These are phyloP conservation scores for Wickerhamia fluorescens DNA, from an alignment of 805 yeast genomes.

Conservation along the genomic window DNA sequence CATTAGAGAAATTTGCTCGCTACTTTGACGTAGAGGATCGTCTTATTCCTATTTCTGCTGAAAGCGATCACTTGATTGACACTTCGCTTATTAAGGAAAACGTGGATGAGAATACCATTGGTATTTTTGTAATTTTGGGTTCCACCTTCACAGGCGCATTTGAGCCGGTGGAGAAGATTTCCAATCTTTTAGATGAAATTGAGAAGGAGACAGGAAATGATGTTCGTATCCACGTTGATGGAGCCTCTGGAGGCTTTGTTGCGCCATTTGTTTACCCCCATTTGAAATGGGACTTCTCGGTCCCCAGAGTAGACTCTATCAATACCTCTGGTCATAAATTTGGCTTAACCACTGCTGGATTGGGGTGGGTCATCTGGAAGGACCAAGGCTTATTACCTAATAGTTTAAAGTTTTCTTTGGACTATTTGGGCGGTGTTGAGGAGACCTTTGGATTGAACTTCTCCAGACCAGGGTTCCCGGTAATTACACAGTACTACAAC, in stretches of 20 bases:
- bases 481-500: slow-evolving; percentile 80
- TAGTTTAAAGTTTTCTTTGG: slow-evolving; percentile 66
- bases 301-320: slow-evolving; percentile 73
- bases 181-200: slow-evolving; percentile 59
- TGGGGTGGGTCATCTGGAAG: slow-evolving; percentile 90
- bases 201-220: slow-evolving; percentile 59
- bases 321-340: slow-evolving; percentile 92
- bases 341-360: slow-evolving; percentile 84
- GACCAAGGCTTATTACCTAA: slow-evolving; percentile 58
- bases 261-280: slow-evolving; percentile 81
- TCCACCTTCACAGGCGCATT: slow-evolving; percentile 92
- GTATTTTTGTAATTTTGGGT: slow-evolving; percentile 81
- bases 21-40: slow-evolving; percentile 89
- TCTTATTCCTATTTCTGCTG: slow-evolving; percentile 56
- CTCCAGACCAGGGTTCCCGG: slow-evolving; percentile 90
- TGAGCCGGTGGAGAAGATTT: slow-evolving; percentile 62
- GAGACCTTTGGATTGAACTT: slow-evolving; percentile 83
- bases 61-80: slow-evolving; percentile 61
- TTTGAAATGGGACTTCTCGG: slow-evolving; percentile 75
- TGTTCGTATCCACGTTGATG: slow-evolving; percentile 88
- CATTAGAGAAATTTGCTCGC: slow-evolving; percentile 87
- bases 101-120: slow-evolving; percentile 89
- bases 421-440: slow-evolving; percentile 83
- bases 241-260: slow-evolving; percentile 85
- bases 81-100: slow-evolving; percentile 49